These are phyloP conservation scores for Leishmania aethiopica DNA, from an alignment of 208 protist genomes.

Conservation along the genomic window DNA sequence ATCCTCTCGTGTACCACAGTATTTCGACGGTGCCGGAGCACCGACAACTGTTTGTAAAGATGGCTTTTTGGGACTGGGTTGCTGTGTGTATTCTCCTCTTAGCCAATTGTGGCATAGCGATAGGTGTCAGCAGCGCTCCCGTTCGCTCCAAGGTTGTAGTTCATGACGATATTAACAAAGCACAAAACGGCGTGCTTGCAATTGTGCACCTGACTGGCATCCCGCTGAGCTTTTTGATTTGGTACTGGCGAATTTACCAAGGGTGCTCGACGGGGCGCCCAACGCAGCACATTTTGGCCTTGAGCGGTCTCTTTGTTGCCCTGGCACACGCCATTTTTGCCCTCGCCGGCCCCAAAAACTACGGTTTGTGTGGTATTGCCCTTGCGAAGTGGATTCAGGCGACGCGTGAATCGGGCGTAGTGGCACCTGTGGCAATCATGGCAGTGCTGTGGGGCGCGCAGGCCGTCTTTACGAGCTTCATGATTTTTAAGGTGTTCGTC, in stretches of 20 bases:
- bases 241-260: conserved; percentile 70
- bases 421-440: conserved; percentile 54
- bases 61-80: conserved; percentile 76
- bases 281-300: conserved; percentile 50
- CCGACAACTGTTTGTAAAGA: conserved; percentile 50
- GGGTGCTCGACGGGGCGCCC: conserved; percentile 52
- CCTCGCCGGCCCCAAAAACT: conserved; percentile 45
- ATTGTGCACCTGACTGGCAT: conserved; percentile 61
- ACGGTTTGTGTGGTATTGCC: conserved; percentile 57
- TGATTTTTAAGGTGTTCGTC: conserved; percentile 53
- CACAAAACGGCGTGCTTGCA: conserved; percentile 46
- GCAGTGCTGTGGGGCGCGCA: conserved; percentile 53
- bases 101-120: conserved; percentile 52
- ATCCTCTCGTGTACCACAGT: conserved; percentile 70
- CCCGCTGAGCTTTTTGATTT: conserved; percentile 69
- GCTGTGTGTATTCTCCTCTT: conserved; percentile 57
- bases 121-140: conserved; percentile 42
- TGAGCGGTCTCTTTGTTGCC: conserved; percentile 60
- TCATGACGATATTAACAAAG: conserved; percentile 36
- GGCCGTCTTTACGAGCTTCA: conserved; percentile 46
- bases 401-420: conserved; percentile 33
- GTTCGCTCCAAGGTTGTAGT: neutral
- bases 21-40: conserved; percentile 43
- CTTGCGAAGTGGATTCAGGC: conserved; percentile 37
- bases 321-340: conserved; percentile 58